These are phyloP conservation scores for Bolboschoenoplectus hybrid DNA, from an alignment of 202 grass and related monocot species.

Conservation along the genomic window DNA sequence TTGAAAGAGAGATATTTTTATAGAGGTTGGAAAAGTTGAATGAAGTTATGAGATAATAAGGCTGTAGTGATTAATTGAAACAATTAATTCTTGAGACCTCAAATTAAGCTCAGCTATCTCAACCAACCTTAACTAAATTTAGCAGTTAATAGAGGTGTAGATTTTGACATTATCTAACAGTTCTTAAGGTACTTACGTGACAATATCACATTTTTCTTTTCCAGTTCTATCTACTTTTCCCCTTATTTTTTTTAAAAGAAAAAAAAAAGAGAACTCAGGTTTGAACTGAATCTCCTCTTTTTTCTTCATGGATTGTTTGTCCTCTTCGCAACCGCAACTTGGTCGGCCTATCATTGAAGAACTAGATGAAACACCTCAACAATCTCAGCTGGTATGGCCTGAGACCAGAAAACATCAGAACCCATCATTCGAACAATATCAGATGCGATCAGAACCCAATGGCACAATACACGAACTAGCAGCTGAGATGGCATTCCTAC, in stretches of 20 bases:
- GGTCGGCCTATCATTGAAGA: background rate
- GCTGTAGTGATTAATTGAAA: background rate
- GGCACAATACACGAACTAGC: background rate
- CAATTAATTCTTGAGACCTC: background rate
- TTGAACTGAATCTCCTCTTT: background rate
- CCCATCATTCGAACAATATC: slow-evolving; percentile 23
- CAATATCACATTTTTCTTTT: background rate
- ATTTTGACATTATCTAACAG: slow-evolving; percentile 16
- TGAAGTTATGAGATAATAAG: too few species aligned
- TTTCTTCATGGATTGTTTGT: slow-evolving; percentile 3
- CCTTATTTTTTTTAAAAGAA: background rate
- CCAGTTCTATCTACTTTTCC: background rate
- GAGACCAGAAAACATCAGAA: background rate
- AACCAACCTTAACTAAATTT: slow-evolving; percentile 28
- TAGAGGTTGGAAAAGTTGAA: too few species aligned
- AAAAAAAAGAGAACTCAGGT: background rate
- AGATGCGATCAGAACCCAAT: slow-evolving; percentile 17
- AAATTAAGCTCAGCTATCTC: background rate
- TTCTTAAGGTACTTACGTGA: slow-evolving; percentile 4
- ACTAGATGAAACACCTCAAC: background rate
- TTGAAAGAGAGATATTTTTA: too few species aligned
- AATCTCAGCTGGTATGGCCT: background rate
- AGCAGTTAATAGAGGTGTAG: background rate
- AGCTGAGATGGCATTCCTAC: background rate
- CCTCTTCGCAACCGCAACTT: background rate